Conservation (phyloP, 176 grass and related monocot genomes). For the Poa pratensis region DNA sequence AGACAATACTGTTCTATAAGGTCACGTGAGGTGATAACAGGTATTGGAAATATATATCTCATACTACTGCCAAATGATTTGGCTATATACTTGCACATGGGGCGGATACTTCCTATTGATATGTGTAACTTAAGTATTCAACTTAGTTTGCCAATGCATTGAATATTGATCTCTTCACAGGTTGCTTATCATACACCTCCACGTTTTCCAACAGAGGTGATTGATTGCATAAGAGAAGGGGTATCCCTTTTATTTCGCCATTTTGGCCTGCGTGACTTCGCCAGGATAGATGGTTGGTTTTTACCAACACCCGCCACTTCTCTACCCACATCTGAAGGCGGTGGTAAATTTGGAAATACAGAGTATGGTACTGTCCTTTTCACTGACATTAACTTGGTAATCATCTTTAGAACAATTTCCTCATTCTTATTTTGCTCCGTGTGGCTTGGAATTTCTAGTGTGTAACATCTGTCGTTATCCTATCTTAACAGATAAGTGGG, state of each 20-base stretch:
- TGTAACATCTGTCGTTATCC: constrained; percentile 26
- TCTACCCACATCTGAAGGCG: constrained; percentile 50
- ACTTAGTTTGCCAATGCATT: neutral
- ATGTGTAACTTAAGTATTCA: neutral
- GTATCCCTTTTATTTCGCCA: constrained; percentile 64
- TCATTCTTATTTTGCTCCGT: constrained; percentile 11
- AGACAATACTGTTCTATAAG: constrained; percentile 28
- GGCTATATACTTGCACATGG: neutral
- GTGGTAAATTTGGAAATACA: constrained; percentile 63
- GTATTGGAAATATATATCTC: neutral
- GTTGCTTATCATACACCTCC: constrained; percentile 94
- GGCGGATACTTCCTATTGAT: neutral
- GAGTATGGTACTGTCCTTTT: constrained; percentile 77
- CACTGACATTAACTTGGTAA: constrained; percentile 96
- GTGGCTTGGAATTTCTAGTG: constrained; percentile 21
- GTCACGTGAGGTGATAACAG: neutral
- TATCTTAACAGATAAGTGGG: constrained; percentile 81
- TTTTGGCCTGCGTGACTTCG: constrained; percentile 80
- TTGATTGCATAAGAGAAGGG: constrained; percentile 87
- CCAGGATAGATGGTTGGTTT: constrained; percentile 98
- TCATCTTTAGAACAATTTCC: constrained; percentile 26
- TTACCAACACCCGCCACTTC: constrained; percentile 53
- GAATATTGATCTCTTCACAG: constrained; percentile 51
- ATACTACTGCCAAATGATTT: constrained; percentile 10
- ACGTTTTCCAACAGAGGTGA: constrained; percentile 76